Evolutionary conservation across 2,329 filamentous ascomycete species (phyloP).

Genomic region (Aspergillus oerlinghausenensis): DNA sequence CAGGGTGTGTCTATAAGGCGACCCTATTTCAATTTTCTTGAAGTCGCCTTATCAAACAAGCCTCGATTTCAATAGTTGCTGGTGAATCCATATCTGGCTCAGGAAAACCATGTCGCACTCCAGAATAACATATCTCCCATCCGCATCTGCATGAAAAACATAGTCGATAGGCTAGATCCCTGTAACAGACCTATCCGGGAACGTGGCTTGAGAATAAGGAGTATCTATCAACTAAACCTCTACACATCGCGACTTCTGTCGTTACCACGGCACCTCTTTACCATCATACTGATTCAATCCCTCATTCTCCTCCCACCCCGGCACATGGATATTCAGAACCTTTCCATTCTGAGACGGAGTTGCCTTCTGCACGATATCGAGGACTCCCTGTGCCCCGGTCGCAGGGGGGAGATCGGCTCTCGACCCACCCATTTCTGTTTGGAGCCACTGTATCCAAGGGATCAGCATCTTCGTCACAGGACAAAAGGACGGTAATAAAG

Average conservation of each 20-base stretch:
- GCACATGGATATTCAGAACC: constrained; percentile 43
- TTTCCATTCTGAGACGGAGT: constrained; percentile 43
- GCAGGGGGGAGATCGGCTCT: constrained; percentile 41
- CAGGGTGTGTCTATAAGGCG: too few species aligned
- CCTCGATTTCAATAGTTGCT: too few species aligned
- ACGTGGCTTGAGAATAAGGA: not conserved
- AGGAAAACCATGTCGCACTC: too few species aligned
- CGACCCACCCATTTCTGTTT: constrained; percentile 41
- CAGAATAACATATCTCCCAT: not conserved
- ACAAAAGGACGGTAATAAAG: not conserved
- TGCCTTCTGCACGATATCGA: constrained; percentile 43
- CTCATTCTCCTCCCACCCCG: constrained; percentile 33
- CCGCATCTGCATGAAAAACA: not conserved
- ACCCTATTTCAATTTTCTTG: too few species aligned
- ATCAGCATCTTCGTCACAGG: not conserved
- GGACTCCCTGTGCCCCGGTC: constrained; percentile 34
- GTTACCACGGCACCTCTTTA: constrained; percentile 29
- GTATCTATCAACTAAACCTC: not conserved
- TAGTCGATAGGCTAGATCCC: not conserved
- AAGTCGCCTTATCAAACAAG: too few species aligned
- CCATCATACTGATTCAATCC: constrained; percentile 38
- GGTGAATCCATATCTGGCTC: too few species aligned
- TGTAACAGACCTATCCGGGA: not conserved
- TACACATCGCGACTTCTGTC: not conserved
- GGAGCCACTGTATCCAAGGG: constrained; percentile 38